Evolutionary conservation across 73 alveolate species (phyloP), one percentile per base, ranked within the genome.

Genomic region (Urostyla sp.): DNA sequence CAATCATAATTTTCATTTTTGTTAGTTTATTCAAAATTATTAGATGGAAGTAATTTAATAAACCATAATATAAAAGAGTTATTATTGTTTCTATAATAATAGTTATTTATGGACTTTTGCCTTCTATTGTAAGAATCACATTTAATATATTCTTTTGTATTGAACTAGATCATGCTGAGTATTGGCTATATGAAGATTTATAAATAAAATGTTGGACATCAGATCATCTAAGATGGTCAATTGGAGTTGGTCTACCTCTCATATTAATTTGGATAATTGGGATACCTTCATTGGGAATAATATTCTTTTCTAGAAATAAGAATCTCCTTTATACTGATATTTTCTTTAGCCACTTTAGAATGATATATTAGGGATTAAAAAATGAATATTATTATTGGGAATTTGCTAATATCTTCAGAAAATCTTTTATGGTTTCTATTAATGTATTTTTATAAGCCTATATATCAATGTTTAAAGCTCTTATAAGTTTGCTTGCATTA

Each of bases 211-310:
- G 86, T 46, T 73, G 86, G 75, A 15, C n/a, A 1, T 24, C 31
- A 2, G 60, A 34, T n/a, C 86, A 73, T 46, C 21, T 31, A 38
- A 50, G 37, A 50, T 72, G 58, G 44, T 11, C 52, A 15, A 15
- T 72, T n/a, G 24, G 26, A 7, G 13, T 78, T 20, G 89, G 83
- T 10, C 11, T 78, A 8, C 82, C 82, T 1, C 20, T 78, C 21
- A 0, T 78, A 2, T 35, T 52, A 2, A 8, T 78, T 15, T 78
- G 89, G 89, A 55, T 72, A 0, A 32, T 72, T 1, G 86, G 86
- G 31, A 21, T 54, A 11, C 91, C 91, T 0, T 1, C 55, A 15
- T 16, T 72, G 8, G 77, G 69, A 15, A 30, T 72, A 26, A 7
- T 72, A 0, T 50, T 66, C n/a, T 24, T 81, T 0, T n/a, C 2